Conservation (phyloP, 768 basidiomycete genomes). For the Tricholoma saponaceum region DNA sequence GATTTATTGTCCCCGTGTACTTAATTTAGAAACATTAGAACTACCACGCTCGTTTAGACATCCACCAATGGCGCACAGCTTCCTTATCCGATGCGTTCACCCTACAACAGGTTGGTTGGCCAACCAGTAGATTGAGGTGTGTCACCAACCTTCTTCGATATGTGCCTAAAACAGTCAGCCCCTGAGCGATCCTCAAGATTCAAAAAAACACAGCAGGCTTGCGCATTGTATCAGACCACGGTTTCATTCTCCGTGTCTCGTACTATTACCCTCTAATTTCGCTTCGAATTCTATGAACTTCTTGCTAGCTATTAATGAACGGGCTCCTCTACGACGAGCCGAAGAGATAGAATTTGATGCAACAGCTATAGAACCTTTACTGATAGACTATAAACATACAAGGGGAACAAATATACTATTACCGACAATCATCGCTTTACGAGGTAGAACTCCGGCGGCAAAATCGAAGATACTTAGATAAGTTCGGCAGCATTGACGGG, state of each 20-base stretch:
- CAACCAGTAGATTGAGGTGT: not conserved
- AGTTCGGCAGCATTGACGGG: conserved; percentile 97
- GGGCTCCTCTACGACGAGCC: not conserved
- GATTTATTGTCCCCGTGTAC: not conserved
- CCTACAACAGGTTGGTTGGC: not conserved
- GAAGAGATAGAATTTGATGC: not conserved
- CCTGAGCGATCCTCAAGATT: not conserved
- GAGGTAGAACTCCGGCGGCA: conserved; percentile 3
- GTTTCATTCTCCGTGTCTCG: not conserved
- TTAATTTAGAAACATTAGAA: not conserved
- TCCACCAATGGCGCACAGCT: not conserved
- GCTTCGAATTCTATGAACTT: not conserved
- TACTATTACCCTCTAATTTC: not conserved
- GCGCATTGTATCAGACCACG: not conserved
- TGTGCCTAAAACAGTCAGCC: not conserved
- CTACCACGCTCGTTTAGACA: not conserved
- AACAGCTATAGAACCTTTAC: not conserved
- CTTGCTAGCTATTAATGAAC: not conserved
- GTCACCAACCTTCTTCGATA: not conserved
- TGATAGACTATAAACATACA: conserved; percentile 15
- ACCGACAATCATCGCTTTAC: conserved; percentile 1
- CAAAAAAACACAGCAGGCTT: not conserved
- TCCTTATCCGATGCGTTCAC: not conserved
- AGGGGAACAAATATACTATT: conserved; percentile 4
- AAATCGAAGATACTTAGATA: conserved; percentile 49